Evolutionary conservation across 2,329 filamentous ascomycete genomes (phyloP).

Genomic region (Trematosphaeria pertusa): DNA sequence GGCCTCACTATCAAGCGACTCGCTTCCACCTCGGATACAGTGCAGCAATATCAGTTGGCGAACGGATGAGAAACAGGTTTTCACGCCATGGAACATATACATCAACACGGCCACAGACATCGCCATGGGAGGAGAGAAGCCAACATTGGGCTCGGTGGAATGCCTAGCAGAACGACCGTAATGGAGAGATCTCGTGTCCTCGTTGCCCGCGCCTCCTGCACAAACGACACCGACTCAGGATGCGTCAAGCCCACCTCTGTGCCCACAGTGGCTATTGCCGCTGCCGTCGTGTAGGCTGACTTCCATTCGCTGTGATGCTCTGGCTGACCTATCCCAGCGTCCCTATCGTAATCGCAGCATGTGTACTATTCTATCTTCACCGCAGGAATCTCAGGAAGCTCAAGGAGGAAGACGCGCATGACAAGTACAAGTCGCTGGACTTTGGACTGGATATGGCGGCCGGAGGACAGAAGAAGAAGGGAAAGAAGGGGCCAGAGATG

Average conservation of each 20-base stretch:
- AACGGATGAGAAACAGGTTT: conserved; percentile 26
- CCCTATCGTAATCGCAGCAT: conserved; percentile 71
- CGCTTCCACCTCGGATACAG: conserved; percentile 26
- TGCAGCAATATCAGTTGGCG: conserved; percentile 19
- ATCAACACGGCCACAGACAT: conserved; percentile 39
- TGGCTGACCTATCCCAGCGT: conserved; percentile 64
- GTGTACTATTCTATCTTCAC: conserved; percentile 78
- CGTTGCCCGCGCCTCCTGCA: conserved; percentile 38
- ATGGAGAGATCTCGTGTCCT: conserved; percentile 37
- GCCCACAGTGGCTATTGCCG: conserved; percentile 41
- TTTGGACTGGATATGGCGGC: conserved; percentile 75
- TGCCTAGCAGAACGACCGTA: conserved; percentile 29
- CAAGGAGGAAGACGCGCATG: conserved; percentile 77
- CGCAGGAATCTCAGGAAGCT: conserved; percentile 76
- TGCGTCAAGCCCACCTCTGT: conserved; percentile 45
- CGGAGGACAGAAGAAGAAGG: conserved; percentile 51
- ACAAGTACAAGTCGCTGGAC: conserved; percentile 90
- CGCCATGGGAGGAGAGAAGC: conserved; percentile 34
- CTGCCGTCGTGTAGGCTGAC: conserved; percentile 42
- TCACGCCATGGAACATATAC: conserved; percentile 38
- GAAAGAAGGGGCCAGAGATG: conserved; percentile 57
- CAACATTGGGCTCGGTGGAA: conserved; percentile 16
- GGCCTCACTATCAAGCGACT: conserved; percentile 4
- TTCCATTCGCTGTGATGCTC: neutral
- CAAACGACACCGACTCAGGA: conserved; percentile 40